Evolutionary conservation across 129 eudicot species (phyloP), one percentile per base, ranked within the genome.

Genomic region (Flaveria bidentis): DNA sequence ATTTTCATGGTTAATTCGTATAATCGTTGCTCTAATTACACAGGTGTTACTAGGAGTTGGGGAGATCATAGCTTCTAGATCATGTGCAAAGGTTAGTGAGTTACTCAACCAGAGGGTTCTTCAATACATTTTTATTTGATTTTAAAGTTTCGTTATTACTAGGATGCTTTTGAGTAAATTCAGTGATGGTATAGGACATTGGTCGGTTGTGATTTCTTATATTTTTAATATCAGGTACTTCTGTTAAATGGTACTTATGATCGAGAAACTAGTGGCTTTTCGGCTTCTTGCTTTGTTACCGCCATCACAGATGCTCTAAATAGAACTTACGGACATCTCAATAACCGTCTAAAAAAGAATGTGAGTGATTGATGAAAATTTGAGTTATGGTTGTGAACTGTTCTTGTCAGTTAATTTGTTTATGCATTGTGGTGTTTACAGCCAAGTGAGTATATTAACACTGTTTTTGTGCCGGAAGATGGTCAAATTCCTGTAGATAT

Each of bases 1-100:
- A 68, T 14, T 16, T 20, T 22, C n/a, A 36, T 39, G 13, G 26
- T 42, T 13, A 9, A 47, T 17, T 51, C n/a, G 41, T 3, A 2
- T 55, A 9, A 6, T 76, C 33, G 18, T 18, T 56, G 73, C 33
- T 66, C 65, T 52, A 51, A 72, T 67, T 75, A 76, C 75, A 14
- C 30, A 94, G 98, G 98, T 94, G 18, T 80, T 93, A 58, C 90
- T 74, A 77, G 97, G 93, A 84, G 86, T 91, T 66, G 98, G 98
- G 66, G 98, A 94, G 71, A 87, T 81, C 45, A 89, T 94, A 53
- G 84, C 96, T 80, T 88, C 98, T 69, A 79, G 96, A 69, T 82
- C 97, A 46, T 94, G 98, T 61, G 85, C 91, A 65, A 94, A 94
- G 96, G 98, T 93, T 78, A 52, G 39, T 23, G 75, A 6, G 73